Percentiles rank a stretch among this genome's conserved stretches.
Conservation (phyloP, 257 asterid genomes). For the Nicotiana obtusifolia region DNA sequence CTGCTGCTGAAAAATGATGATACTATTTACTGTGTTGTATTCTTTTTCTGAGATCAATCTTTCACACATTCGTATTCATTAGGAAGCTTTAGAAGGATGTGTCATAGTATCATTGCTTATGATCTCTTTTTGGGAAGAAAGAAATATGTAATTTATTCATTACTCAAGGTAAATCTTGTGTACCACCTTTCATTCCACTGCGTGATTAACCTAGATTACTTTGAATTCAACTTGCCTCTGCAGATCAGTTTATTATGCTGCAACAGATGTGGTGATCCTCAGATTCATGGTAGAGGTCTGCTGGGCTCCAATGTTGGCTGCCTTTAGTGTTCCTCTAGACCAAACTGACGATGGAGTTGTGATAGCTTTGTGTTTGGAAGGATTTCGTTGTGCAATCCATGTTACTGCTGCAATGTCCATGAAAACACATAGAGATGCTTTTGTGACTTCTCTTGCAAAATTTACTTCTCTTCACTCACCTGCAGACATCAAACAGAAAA, state of each 20-base stretch:
- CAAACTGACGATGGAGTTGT: constrained; percentile 80
- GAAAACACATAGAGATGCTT: constrained; percentile 99
- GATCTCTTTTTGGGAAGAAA: not conserved
- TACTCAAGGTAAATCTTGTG: not conserved
- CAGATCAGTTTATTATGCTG: constrained; percentile 96
- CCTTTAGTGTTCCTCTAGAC: constrained; percentile 98
- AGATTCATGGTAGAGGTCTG: constrained; percentile 98
- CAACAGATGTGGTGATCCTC: constrained; percentile 87
- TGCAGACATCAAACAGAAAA: constrained; percentile 89
- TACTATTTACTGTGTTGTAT: not conserved
- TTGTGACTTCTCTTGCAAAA: constrained; percentile 90
- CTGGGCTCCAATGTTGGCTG: constrained; percentile 99
- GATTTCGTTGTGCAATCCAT: constrained; percentile 81
- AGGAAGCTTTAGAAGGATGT: not conserved
- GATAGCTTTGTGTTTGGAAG: constrained; percentile 79
- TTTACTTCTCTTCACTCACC: constrained; percentile 98
- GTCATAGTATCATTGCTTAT: not conserved
- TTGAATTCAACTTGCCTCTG: constrained; percentile 19
- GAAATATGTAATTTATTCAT: not conserved
- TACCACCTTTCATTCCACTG: not conserved
- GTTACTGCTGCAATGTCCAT: constrained; percentile 97
- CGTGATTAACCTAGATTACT: not conserved
- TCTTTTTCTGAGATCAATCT: not conserved
- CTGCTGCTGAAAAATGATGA: not conserved
- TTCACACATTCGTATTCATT: not conserved